Evolutionary conservation across 768 basidiomycete genomes (phyloP), one percentile per base, ranked within the genome.

Genomic region (Heimioporus sp.): DNA sequence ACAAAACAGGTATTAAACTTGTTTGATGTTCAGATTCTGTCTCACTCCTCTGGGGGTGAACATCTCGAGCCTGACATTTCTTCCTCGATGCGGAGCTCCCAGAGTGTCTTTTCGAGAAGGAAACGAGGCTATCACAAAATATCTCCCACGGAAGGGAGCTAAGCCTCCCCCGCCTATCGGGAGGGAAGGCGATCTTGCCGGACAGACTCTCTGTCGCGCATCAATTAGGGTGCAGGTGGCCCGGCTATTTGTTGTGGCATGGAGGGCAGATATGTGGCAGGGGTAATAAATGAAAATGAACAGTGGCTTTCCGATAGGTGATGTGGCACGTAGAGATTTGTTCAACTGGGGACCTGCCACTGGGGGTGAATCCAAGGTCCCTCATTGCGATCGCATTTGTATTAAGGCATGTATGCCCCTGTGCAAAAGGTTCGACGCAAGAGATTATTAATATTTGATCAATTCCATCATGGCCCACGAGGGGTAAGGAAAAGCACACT

Each of bases 391-490:
- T 95, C 17, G 91, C 87, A 63, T 98, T 95, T 28, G 86, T 85
- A 35, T 84, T 85, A 24, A 86, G 79, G 58, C 81, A 80, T 0
- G 68, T 71, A 58, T 92, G 89, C 39, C 92, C 79, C 62, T 92
- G 88, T 0, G 93, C 93, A 54, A 97, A 90, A 0, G 87, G 87
- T 61, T 96, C 92, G 67, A 97, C 90, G 0, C 92, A 83, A 1
- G 91, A 85, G 60, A 94, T 94, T 97, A 61, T 2, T 6, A 17
- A 39, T 1, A 32, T 38, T 24, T 21, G 13, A 54, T n/a, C 42
- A 39, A 31, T 39, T 36, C 13, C 7, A 24, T 15, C 36, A 34
- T 43, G 12, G 19, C 19, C 30, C n/a, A 16, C 35, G n/a, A 38
- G 19, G 49, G 38, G 43, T 15, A 0, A 13, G 34, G 38, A 3